phyloP scores from a whole-genome alignment of 179 eudicot genomes.

The Spergularia azorica region DNA sequence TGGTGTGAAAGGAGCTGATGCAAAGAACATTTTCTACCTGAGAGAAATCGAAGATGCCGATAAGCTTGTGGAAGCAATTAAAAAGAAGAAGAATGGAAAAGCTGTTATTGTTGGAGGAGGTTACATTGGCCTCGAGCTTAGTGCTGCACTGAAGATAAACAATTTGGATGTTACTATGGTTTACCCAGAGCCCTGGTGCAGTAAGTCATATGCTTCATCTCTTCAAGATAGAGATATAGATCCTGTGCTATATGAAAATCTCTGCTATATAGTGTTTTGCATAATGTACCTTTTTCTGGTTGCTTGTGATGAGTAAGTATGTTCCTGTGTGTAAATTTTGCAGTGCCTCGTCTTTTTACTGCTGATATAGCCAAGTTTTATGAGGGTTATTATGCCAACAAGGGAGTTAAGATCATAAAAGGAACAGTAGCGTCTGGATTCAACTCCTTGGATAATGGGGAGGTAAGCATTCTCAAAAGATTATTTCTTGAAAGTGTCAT shows the following conservation, averaged over 20 bases:
- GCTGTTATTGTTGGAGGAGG: conserved; percentile 97
- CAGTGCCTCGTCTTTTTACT: conserved; percentile 99
- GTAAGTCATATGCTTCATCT: conserved; percentile 54
- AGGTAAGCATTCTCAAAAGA: conserved; percentile 45
- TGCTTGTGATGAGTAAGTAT: background rate
- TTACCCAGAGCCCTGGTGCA: conserved; percentile 99
- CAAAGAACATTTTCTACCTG: conserved; percentile 85
- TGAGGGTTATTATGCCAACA: conserved; percentile 78
- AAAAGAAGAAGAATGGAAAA: conserved; percentile 81
- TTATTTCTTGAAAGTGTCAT: background rate
- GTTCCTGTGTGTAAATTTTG: conserved; percentile 18
- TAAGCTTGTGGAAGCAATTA: conserved; percentile 76
- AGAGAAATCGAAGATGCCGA: conserved; percentile 98
- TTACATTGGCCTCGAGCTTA: conserved; percentile 96
- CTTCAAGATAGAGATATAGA: background rate
- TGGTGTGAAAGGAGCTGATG: conserved; percentile 94
- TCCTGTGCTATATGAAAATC: background rate
- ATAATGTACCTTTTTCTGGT: background rate
- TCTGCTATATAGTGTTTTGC: background rate
- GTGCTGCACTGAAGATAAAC: conserved; percentile 79
- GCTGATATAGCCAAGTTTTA: conserved; percentile 93
- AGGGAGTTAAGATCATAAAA: conserved; percentile 81
- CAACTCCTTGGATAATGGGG: conserved; percentile 58
- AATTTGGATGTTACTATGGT: conserved; percentile 92
- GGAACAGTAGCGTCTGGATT: conserved; percentile 95